Evolutionary conservation across 768 basidiomycete species (phyloP), one percentile per base, ranked within the genome.

Genomic region (Tephrocybe sp.): DNA sequence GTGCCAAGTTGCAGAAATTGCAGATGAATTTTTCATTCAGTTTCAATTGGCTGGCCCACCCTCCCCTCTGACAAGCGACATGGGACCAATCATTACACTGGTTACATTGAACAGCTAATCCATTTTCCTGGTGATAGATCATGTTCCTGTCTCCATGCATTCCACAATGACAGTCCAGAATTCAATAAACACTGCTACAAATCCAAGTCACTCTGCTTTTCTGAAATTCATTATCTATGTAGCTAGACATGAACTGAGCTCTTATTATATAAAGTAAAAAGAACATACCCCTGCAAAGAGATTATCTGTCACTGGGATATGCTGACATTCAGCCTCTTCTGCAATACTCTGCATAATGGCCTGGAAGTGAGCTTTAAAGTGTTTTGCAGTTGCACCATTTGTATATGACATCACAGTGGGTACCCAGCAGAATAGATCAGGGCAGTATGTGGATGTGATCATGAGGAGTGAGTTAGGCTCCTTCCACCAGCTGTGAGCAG

Each of bases 401-500:
- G 65, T 63, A 35, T 62, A 73, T 0, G 66, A 65, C n/a, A 69
- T 40, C 8, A 73, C 21, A 0, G 59, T 61, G 2, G 70, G 70
- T 18, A 68, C 60, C 71, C 69, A 73, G 19, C 62, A 61, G 8
- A 49, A 45, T 7, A 70, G 58, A 8, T 49, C 43, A 1, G 52
- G 58, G 15, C 56, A 67, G 43, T 66, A 71, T 0, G 55, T 53
- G 0, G 67, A 71, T 5, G 58, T 59, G n/a, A 70, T 52, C 49
- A 73, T 66, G 3, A 48, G 47, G 11, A 48, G 40, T n/a, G 31
- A 32, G 21, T 61, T 65, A 1, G 54, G 49, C 4, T 62, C 60
- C 15, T 31, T 44, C 63, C 67, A 73, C 49, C 52, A 73, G 12
- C 65, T 63, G 54, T 73, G 70, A 9, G 68, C 68, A 0, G 63